Percentiles rank a stretch among this genome's conserved stretches.
Conservation (phyloP, 176 grass and related monocot species). For the Lolium rigidum region DNA sequence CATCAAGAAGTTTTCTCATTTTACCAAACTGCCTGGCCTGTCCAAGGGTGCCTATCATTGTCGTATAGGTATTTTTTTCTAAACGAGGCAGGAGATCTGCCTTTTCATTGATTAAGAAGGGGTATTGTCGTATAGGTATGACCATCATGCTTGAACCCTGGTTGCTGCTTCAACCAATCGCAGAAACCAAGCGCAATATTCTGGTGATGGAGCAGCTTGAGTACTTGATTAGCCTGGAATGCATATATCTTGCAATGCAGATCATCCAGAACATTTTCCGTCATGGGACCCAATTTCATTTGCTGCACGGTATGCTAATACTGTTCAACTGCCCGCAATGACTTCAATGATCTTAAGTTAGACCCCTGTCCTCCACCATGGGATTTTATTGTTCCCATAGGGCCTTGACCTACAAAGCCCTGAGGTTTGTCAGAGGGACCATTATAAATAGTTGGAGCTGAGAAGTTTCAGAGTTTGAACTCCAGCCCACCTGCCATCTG, state of each 20-base stretch:
- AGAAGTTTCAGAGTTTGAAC: conserved; percentile 44
- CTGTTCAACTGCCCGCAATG: conserved; percentile 67
- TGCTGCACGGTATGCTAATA: conserved; percentile 84
- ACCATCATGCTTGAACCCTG: conserved; percentile 91
- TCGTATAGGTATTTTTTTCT: conserved; percentile 49
- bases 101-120: too few relatives aligned
- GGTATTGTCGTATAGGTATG: conserved; percentile 51
- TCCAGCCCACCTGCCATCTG: conserved; percentile 54
- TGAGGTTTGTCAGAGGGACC: conserved; percentile 59
- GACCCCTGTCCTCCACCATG: conserved; percentile 53
- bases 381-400: conserved; percentile 54
- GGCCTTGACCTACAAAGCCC: conserved; percentile 35
- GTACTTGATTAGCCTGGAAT: conserved; percentile 92
- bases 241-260: conserved; percentile 77
- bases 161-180: conserved; percentile 81
- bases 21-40: conserved; percentile 78
- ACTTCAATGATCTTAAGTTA: conserved; percentile 62
- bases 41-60: conserved; percentile 95
- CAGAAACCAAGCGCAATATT: conserved; percentile 79
- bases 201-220: conserved; percentile 83
- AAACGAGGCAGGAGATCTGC: too few relatives aligned
- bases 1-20: conserved; percentile 83
- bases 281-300: conserved; percentile 86
- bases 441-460: conserved; percentile 37
- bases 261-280: conserved; percentile 69